Base-by-base conservation (phyloP, 371 early-diverging fungal genomes). In the Apophysomyces variabilis region DNA sequence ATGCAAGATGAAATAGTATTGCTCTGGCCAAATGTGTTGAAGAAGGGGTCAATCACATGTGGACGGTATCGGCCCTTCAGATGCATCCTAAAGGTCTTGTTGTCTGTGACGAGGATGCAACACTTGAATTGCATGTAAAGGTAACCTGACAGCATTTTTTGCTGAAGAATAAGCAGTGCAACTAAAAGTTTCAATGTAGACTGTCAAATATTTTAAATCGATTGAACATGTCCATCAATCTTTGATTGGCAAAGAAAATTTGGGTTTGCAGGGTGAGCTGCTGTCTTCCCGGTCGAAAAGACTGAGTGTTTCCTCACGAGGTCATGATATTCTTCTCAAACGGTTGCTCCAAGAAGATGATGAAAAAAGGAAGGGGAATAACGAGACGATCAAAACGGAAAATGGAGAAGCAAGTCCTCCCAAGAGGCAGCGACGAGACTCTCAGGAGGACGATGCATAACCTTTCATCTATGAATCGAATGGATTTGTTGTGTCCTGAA, bases 31-130 rank as follows among this genome's bases (percentile, higher is more conserved):
- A 93, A 79, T 93, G 93, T 71, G 90, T 95, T 36, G 95, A 95
- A 69, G 92, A 92, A 56, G 88, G 88, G 1, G 92, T 94, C 57
- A 94, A 94, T 78, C 93, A 93, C 78, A 94, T 94, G 95, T 94
- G 93, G 93, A 95, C 95, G 8, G 93, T 95, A 60, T 92, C 93
- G 18, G 93, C 93, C n/a, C 88, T 95, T 62, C 95, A 95, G 75
- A 77, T 92, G 69, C 95, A 95, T 65, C 93, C 94, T 43, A 90
- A 90, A 60, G 91, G 93, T n/a, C 82, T 95, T 79, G 85, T 95
- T 75, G 93, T 94, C 21, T 94, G 94, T 69, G 95, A 95, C 75
- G 95, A 95, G 77, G 95, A 95, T 68, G 92, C 95, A 14, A 94
- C 94, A 1, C 74, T 93, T 43, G 95, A 95, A 73, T 82, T 95